These are phyloP conservation scores for Teunomyces lycoperdinae DNA, from an alignment of 805 yeast genomes.

Conservation along the genomic window DNA sequence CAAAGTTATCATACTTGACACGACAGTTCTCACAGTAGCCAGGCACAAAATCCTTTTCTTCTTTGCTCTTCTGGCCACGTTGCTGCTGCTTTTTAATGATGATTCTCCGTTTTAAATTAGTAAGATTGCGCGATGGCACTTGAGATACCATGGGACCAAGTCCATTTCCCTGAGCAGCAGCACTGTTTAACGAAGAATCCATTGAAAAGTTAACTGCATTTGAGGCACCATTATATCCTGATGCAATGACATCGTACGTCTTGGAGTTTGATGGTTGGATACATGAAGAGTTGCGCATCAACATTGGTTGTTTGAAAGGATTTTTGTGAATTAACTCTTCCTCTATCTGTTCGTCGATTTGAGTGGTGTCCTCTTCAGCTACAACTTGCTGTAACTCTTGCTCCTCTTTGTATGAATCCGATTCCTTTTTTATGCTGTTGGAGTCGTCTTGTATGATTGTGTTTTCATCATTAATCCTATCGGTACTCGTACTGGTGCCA, in stretches of 20 bases:
- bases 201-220: conserved; percentile 39
- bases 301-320: conserved; percentile 25
- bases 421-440: conserved; percentile 8
- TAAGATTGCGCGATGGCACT: conserved; percentile 52
- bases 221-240: conserved; percentile 45
- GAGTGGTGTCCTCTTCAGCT: conserved; percentile 6
- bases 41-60: conserved; percentile 39
- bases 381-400: conserved; percentile 10
- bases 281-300: conserved; percentile 38
- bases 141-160: conserved; percentile 58
- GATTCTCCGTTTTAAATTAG: conserved; percentile 46
- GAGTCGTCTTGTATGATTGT: conserved; percentile 14
- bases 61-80: conserved; percentile 15
- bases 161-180: conserved; percentile 45
- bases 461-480: conserved; percentile 16
- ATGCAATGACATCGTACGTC: conserved; percentile 43
- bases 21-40: conserved; percentile 96
- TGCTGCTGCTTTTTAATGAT: conserved; percentile 38
- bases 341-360: conserved; percentile 6
- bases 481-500: conserved; percentile 29
- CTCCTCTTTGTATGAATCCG: conserved; percentile 9
- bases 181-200: conserved; percentile 38
- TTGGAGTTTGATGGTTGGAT: conserved; percentile 38
- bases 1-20: conserved; percentile 75
- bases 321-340: conserved; percentile 24